Evolutionary conservation across 768 basidiomycete genomes (phyloP), one percentile per base, ranked within the genome.

Genomic region (Boletus rubropictus): DNA sequence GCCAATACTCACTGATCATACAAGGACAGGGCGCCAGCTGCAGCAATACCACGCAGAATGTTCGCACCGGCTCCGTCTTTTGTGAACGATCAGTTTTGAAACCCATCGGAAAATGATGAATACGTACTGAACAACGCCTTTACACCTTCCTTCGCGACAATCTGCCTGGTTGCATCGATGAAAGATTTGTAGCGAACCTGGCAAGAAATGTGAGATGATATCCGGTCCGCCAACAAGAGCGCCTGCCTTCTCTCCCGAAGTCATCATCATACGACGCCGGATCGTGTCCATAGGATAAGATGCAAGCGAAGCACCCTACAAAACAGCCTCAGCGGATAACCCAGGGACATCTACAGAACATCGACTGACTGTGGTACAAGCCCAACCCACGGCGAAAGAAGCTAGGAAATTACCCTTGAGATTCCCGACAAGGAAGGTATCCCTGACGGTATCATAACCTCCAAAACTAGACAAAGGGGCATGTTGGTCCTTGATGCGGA

Each of bases 41-140:
- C 61, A 7, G 69, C 69, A n/a, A 71, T 51, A 65, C 81, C 78
- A 63, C 81, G 79, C 57, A 82, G 44, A 39, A 72, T 69, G 60
- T 78, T 77, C 48, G 75, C 77, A 54, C 77, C 79, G 48, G 77
- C 79, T 57, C 81, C 79, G 65, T 78, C 80, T 79, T 31, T 72
- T 20, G 21, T 33, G 11, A 39, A 37, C 14, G 6, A 41, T 56
- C 9, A 49, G 40, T 22, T 4, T 33, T n/a, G 3, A 10, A 18
- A 17, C 3, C 28, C 37, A 7, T 17, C 7, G 21, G 32, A 8
- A 39, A 37, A 14, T 17, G 31, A n/a, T 29, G 20, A 18, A 14
- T 18, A 54, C 70, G 7, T 48, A 69, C 67, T 65, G 51, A 74
- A 72, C 27, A 74, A 54, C 0, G 70, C 55, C 42, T 58, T 68